Evolutionary conservation across 2,329 filamentous ascomycete genomes (phyloP), one percentile per base, ranked within the genome.

Genomic region (Neopestalotiopsis clavispora): DNA sequence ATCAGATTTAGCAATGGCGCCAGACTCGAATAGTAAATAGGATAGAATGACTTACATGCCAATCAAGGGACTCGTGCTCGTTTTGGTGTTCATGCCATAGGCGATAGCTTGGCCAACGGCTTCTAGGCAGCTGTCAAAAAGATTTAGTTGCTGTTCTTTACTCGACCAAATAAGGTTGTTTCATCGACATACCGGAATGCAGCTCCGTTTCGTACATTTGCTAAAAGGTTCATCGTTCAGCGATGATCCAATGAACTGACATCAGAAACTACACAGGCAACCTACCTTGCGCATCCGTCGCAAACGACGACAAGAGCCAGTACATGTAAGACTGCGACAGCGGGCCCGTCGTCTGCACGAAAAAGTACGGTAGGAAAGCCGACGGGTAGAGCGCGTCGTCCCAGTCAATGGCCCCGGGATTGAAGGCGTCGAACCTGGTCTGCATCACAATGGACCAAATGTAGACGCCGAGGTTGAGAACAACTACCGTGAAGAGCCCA

Each of bases 361-460:
- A 84, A 74, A 85, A 85, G 69, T 85, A 85, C 0, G 83, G 83
- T 32, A 85, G 73, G 71, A 85, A 85, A 0, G 82, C 78, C 2
- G 75, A 73, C 4, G 83, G 75, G 66, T 84, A 85, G 0, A 81
- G 75, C 1, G 72, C 69, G 4, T 84, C 81, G 20, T 83, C 78
- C 83, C 83, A 85, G 67, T 85, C 83, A 30, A 85, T 84, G 13
- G 81, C 76, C 1, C 82, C 82, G 0, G 83, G 84, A 58, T 78
- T 71, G 2, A 77, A 65, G 40, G 56, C 69, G 42, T 82, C 79
- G 71, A 85, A 85, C 23, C 73, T 74, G 9, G 74, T 75, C 70
- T 85, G 82, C 80, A 85, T 85, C 23, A 84, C 75, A 65, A 85
- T 84, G 1, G 83, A 84, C 84, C 83, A 85, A 69, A 85, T 82